Conservation (phyloP, 805 yeast genomes). For the Lachancea dasiensis region DNA sequence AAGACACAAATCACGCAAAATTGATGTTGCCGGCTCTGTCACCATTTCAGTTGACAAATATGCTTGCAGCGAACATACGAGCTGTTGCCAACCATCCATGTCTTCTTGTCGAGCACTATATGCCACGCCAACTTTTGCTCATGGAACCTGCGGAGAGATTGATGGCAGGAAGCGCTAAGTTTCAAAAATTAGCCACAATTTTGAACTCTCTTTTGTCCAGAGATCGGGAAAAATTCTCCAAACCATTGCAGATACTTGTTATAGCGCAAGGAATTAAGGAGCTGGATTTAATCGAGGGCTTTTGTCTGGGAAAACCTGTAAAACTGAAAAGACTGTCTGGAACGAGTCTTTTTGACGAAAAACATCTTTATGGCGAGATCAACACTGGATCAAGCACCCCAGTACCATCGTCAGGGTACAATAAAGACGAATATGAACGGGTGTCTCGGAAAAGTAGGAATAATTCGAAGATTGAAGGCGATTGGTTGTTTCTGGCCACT, state of each 20-base stretch:
- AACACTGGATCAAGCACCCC: conserved; percentile 3
- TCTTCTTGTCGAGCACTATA: conserved; percentile 67
- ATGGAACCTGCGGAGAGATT: conserved; percentile 59
- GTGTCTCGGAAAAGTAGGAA: conserved; percentile 10
- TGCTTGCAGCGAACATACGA: conserved; percentile 36
- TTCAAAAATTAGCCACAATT: conserved; percentile 46
- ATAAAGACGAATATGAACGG: conserved; percentile 27
- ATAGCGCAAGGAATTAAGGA: conserved; percentile 62
- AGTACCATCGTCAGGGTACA: conserved; percentile 11
- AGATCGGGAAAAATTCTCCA: conserved; percentile 11
- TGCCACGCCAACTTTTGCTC: conserved; percentile 61
- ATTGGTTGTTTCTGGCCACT: conserved; percentile 40
- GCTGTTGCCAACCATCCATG: conserved; percentile 62
- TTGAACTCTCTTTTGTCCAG: conserved; percentile 21
- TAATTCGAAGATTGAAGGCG: conserved; percentile 19
- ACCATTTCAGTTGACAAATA: conserved; percentile 21
- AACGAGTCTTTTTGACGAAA: conserved; percentile 45
- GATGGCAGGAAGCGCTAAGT: conserved; percentile 52
- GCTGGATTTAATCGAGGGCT: conserved; percentile 71
- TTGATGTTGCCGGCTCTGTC: conserved; percentile 11
- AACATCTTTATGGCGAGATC: conserved; percentile 14
- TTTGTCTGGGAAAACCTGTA: conserved; percentile 64
- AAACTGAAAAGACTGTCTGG: conserved; percentile 65
- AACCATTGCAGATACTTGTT: conserved; percentile 32
- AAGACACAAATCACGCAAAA: not conserved